phyloP scores from a whole-genome alignment of 768 basidiomycete genomes.

The Amyloporia xantha region DNA sequence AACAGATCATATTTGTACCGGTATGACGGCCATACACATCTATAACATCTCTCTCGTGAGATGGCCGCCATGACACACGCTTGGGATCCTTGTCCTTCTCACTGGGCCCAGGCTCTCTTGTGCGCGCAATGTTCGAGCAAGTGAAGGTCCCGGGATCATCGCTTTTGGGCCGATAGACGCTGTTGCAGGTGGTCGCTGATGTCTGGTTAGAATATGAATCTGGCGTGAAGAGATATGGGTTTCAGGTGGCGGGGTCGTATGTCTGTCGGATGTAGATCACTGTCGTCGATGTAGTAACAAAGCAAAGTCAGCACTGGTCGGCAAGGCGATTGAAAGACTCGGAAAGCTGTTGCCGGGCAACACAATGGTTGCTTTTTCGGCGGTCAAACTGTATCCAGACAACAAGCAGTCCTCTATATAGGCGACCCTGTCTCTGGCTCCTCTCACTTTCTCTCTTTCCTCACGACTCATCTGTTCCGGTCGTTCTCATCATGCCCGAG shows the following conservation, averaged over 20 bases:
- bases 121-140: not conserved
- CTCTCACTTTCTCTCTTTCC: conserved; percentile 3
- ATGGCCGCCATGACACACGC: not conserved
- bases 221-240: not conserved
- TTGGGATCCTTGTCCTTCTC: not conserved
- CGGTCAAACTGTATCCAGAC: conserved; percentile 6
- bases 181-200: not conserved
- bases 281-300: not conserved
- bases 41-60: not conserved
- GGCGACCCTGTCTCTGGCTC: not conserved
- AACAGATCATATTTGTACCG: not conserved
- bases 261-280: not conserved
- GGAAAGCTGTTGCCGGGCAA: not conserved
- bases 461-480: conserved; percentile 1
- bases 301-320: not conserved
- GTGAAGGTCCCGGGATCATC: not conserved
- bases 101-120: not conserved
- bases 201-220: not conserved
- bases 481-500: conserved; percentile 20
- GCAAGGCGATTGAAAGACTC: not conserved
- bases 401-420: conserved; percentile 5
- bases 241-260: not conserved
- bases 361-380: not conserved
- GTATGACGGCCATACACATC: not conserved
- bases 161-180: not conserved